Base-by-base conservation (phyloP, 106 monocot species). In the Dendrobium huoshanense region DNA sequence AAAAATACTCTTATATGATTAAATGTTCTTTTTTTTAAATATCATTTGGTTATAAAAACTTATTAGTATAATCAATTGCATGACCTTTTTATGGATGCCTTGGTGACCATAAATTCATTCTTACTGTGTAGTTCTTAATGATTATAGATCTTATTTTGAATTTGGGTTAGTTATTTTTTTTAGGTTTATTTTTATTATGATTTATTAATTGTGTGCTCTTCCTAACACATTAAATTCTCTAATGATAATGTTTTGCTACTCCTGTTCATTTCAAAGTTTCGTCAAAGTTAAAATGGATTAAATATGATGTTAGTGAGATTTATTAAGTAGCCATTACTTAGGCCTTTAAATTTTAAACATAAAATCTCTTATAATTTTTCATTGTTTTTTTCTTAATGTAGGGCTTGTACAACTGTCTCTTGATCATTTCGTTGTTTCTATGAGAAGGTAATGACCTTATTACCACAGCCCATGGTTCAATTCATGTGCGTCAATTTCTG, bases 351-450 rank as follows among this genome's bases (percentile, higher is more conserved):
- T n/a, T 61, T n/a, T 61, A 61, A n/a, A 11, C 70, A 70, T 13
- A 70, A 74, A 43, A 2, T 43, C 42, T 10, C 20, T 42, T 1
- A 74, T 18, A 40, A 7, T 7, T 74, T 3, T 72, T 16, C 20
- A 45, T 77, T 67, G 7, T 1, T 49, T 18, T 64, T 41, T 47
- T 81, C 73, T 18, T 82, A n/a, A n/a, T n/a, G n/a, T 85, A 92
- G 92, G 80, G 89, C 92, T 4, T 92, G 92, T 81, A 92, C 92
- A 19, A 92, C 92, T 40, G 84, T 92, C 41, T 92, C 92, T 27
- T 92, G 92, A 89, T 85, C 92, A 45, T 92, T 92, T 79, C 83
- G 92, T 22, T 79, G 85, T 78, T 92, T 92, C 82, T 92, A 92
- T 77, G 92, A 92, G 75, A 92, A 92, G 92, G 92, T 92, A 82